Evolutionary conservation across 345 rosid genomes (phyloP), one percentile per base, ranked within the genome.

Genomic region (Eucalyptus sp.): DNA sequence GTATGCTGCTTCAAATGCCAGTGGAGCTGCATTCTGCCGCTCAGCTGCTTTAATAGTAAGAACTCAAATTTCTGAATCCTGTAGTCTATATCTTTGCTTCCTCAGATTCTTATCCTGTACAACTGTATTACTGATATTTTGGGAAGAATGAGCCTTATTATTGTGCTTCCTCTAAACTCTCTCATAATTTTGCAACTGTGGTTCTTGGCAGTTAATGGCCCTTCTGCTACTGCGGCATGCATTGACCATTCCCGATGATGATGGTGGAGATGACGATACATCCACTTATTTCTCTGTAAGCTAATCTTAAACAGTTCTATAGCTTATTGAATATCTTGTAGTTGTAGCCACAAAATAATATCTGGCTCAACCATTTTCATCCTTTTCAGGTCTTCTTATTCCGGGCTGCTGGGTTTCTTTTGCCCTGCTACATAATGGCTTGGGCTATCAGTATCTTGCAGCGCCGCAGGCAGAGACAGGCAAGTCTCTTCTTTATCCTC

Each of bases 21-120:
- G 91, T 87, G 96, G 98, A 91, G 96, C 99, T 90, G 96, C 99
- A 51, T 98, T 98, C 91, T 98, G 96, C 92, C 99, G 99, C 64
- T 94, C 98, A 85, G 95, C 96, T 92, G 96, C 99, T 87, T 91
- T 98, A 50, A 94, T 97, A 29, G 99, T 98, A 91, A 92, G 96
- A 29, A 31, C 90, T 91, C 48, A n/a, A 20, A 54, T 41, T n/a
- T 46, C 43, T 37, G 8, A 16, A n/a, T 20, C 43, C 27, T 48
- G 14, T 83, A 20, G 51, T 17, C 44, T 79, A 33, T 71, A 88
- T 13, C 17, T 58, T 87, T 62, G 71, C 62, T 33, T 86, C 66
- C 41, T 51, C 44, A 33, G 87, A 37, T 76, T 76, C 7, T 76
- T 20, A 10, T 76, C 48, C 46, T 37, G 48, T 76, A 37, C 83